These are phyloP conservation scores for Sorghum bicolor DNA, from an alignment of 176 grass and related monocot genomes.

Conservation along the genomic window Sorghum_bicolor_NCBIv3 NC_012872.2:68355501-68356000, in stretches of 20 bases:
- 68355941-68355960: slow-evolving; percentile 76
- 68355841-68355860: slow-evolving; percentile 89
- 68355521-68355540: slow-evolving; percentile 74
- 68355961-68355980: slow-evolving; percentile 66
- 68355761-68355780: slow-evolving; percentile 86
- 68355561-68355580: slow-evolving; percentile 99
- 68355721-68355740: slow-evolving; percentile 49
- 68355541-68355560: slow-evolving; percentile 89
- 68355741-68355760: slow-evolving; percentile 84
- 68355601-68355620: slow-evolving; percentile 87
- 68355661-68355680: background rate
- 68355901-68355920: slow-evolving; percentile 93
- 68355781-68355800: slow-evolving; percentile 81
- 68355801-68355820: slow-evolving; percentile 76
- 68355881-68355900: slow-evolving; percentile 82
- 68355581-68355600: slow-evolving; percentile 74
- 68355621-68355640: slow-evolving; percentile 85
- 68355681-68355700: background rate
- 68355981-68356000: slow-evolving; percentile 80
- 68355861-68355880: slow-evolving; percentile 82
- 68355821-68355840: slow-evolving; percentile 83
- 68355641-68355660: slow-evolving; percentile 82
- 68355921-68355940: slow-evolving; percentile 89
- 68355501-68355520: slow-evolving; percentile 82
- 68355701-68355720: background rate